These are phyloP conservation scores for Saccharomycopsis fermentans DNA, from an alignment of 805 yeast species.

Conservation along the genomic window DNA sequence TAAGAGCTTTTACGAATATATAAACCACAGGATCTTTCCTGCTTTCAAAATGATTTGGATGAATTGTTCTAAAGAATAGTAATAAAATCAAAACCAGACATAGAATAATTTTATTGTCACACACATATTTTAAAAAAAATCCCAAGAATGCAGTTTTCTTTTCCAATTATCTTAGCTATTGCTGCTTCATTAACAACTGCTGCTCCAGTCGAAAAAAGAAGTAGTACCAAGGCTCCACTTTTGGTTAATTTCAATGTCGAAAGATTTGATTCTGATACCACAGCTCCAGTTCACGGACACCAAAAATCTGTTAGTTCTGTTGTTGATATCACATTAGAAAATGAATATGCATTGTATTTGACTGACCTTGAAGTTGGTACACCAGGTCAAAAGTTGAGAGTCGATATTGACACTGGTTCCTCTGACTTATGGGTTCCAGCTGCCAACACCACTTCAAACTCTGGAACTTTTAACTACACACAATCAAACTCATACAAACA, in stretches of 20 bases:
- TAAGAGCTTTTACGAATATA: too few relatives aligned
- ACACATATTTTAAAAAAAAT: not conserved
- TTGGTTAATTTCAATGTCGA: conserved; percentile 7
- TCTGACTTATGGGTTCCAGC: conserved; percentile 40
- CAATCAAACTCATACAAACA: conserved; percentile 27
- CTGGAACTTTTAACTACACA: conserved; percentile 27
- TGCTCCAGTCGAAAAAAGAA: conserved; percentile 10
- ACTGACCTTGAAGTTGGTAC: conserved; percentile 35
- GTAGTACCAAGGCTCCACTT: not conserved
- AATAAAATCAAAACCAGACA: too few relatives aligned
- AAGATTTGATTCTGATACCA: conserved; percentile 5
- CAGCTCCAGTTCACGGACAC: not conserved
- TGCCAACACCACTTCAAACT: conserved; percentile 3
- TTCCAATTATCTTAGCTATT: conserved; percentile 1
- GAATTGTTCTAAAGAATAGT: not conserved
- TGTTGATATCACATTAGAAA: conserved; percentile 25
- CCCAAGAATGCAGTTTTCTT: conserved; percentile 5
- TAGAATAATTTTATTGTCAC: too few relatives aligned
- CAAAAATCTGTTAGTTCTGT: conserved; percentile 1
- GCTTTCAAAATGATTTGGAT: not conserved
- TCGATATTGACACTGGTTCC: conserved; percentile 40
- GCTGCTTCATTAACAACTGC: conserved; percentile 5
- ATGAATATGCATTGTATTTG: conserved; percentile 35
- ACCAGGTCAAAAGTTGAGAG: conserved; percentile 33
- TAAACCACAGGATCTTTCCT: not conserved